Evolutionary conservation across 140 eudicot species (phyloP).

Genomic region (Oenanthe javanica): DNA sequence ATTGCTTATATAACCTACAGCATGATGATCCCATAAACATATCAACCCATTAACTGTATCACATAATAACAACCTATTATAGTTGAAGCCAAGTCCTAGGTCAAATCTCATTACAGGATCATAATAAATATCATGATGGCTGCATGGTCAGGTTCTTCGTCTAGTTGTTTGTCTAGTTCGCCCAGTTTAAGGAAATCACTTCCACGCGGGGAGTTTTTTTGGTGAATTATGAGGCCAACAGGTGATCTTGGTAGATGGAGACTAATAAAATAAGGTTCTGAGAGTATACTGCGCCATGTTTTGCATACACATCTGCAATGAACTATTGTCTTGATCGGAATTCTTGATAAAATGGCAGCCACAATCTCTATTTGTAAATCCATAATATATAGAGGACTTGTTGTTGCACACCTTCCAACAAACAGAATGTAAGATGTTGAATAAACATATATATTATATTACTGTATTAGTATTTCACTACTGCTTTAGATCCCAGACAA

Average conservation of each 20-base stretch:
- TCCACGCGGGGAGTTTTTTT: background rate
- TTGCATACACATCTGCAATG: constrained; percentile 14
- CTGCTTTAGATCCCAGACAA: background rate
- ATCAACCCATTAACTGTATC: background rate
- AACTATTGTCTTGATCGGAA: constrained; percentile 11
- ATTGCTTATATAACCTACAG: background rate
- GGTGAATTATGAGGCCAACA: constrained; percentile 6
- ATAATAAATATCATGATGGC: background rate
- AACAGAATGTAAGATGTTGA: background rate
- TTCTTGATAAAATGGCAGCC: constrained; percentile 16
- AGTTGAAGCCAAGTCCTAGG: background rate
- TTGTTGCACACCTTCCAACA: background rate
- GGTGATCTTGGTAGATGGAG: constrained; percentile 22
- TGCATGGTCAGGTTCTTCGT: background rate
- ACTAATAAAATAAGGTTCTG: constrained; percentile 14
- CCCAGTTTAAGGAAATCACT: background rate
- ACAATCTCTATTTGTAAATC: constrained; percentile 10
- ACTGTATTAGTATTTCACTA: background rate
- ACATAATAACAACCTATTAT: background rate
- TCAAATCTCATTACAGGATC: constrained; percentile 1
- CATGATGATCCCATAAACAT: background rate
- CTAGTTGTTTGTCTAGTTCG: background rate
- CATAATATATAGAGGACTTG: background rate
- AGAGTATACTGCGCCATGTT: constrained; percentile 17
- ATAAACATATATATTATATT: no score